Evolutionary conservation across 306 rosid genomes (phyloP), one percentile per base, ranked within the genome.

Genomic region (Vigna reflexopilosa): DNA sequence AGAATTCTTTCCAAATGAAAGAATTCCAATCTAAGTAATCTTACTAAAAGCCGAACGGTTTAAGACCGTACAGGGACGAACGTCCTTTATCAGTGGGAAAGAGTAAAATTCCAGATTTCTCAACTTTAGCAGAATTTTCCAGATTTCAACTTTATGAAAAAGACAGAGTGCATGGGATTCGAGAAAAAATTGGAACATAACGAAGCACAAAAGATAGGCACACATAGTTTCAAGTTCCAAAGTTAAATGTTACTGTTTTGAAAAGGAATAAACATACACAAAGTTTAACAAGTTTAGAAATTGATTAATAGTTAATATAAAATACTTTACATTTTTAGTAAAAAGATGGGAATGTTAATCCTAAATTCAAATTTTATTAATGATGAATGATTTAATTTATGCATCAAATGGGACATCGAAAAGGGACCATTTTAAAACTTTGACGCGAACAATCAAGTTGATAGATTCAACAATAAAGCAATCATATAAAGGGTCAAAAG

Each of bases 161-260:
- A 59, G 42, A 59, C 42, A 59, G 6, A 30, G 0, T 59, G 67
- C 67, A 59, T 59, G 67, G 44, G 67, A 30, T 59, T 59, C 67
- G 42, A 28, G 42, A 17, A 13, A 34, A 59, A 28, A 59, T 6
- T 59, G 67, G 42, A 14, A 59, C 67, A 14, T 14, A 6, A 59
- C 7, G 42, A 28, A 57, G 10, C 40, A 26, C 42, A 28, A 30
- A 59, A 59, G 67, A 59, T 14, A 59, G 19, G 7, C 20, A 59
- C 20, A 30, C 20, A 44, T 59, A 59, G 67, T 30, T 59, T 19
- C 44, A 30, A 59, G 67, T 59, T 59, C 20, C 67, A 1, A 59
- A 14, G 67, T 59, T 57, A n/a, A 57, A 57, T 24, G 15, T 19
- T 49, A 49, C 7, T 15, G n/a, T 8, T 54, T 54, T 0, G 0